Conservation (phyloP, 768 basidiomycete genomes). For the Lactarius pseudohatsudake region DNA sequence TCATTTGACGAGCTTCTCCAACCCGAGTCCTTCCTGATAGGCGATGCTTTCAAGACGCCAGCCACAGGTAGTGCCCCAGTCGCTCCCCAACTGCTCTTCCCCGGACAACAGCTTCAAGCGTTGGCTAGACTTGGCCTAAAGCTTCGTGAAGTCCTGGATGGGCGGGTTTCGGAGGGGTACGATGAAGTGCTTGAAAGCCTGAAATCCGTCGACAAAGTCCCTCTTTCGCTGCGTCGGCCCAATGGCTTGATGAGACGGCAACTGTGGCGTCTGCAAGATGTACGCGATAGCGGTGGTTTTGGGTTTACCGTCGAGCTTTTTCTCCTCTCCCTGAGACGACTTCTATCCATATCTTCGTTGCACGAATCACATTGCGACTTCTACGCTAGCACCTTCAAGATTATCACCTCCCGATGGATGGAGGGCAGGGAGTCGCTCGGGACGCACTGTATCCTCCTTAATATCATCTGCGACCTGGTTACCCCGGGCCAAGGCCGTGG, state of each 20-base stretch:
- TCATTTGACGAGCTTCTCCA: no score
- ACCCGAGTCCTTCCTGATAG: background rate
- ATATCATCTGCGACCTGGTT: constrained; percentile 11
- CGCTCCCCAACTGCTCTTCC: background rate
- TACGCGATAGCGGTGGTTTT: background rate
- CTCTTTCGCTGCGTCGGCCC: no score
- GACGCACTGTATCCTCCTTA: background rate
- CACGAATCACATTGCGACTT: no score
- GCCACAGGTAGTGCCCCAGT: no score
- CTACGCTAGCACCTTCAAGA: background rate
- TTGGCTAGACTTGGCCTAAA: background rate
- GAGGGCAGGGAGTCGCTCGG: no score
- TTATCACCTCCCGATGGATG: no score
- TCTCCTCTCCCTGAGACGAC: background rate
- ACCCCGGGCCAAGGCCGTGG: constrained; percentile 4
- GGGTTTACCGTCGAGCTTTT: constrained; percentile 11
- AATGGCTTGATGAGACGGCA: background rate
- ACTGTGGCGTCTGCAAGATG: background rate
- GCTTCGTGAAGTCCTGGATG: background rate
- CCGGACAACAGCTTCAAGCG: background rate
- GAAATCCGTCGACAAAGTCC: background rate
- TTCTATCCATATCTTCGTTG: background rate
- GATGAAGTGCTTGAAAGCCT: background rate
- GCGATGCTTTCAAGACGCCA: no score
- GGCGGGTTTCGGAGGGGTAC: background rate